These are phyloP conservation scores for Leccinum subgranulosum DNA, from an alignment of 768 basidiomycete species.

Conservation along the genomic window DNA sequence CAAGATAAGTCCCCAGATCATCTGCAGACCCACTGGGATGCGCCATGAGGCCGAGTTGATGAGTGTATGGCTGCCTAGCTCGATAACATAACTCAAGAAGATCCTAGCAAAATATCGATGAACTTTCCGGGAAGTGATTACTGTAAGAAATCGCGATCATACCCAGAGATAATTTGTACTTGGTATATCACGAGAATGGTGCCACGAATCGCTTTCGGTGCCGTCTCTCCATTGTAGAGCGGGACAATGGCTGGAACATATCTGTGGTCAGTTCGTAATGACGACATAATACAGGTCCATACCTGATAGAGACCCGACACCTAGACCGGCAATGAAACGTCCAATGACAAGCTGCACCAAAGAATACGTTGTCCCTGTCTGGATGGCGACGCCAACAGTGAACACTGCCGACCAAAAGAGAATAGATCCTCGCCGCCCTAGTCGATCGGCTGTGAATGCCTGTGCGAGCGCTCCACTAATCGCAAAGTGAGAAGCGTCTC, in stretches of 20 bases:
- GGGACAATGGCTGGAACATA: slow-evolving; percentile 47
- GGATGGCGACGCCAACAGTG: slow-evolving; percentile 64
- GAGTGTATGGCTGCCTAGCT: slow-evolving; percentile 60
- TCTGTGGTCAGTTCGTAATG: not conserved
- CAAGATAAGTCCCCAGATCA: slow-evolving; percentile 64
- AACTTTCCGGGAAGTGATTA: not conserved
- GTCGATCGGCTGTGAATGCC: slow-evolving; percentile 71
- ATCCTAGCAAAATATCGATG: slow-evolving; percentile 39
- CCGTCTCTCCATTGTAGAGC: slow-evolving; percentile 77
- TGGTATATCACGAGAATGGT: slow-evolving; percentile 73
- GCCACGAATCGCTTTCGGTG: slow-evolving; percentile 72
- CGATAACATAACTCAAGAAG: slow-evolving; percentile 69
- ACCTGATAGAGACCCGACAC: slow-evolving; percentile 74
- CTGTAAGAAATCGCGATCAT: slow-evolving; percentile 11
- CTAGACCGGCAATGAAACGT: slow-evolving; percentile 73
- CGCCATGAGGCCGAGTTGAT: slow-evolving; percentile 66
- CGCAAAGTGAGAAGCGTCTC: slow-evolving; percentile 1
- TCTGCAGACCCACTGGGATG: slow-evolving; percentile 70
- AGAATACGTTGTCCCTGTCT: slow-evolving; percentile 60
- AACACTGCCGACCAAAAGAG: slow-evolving; percentile 75
- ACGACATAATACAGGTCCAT: slow-evolving; percentile 7
- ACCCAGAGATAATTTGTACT: slow-evolving; percentile 74
- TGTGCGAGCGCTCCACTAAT: slow-evolving; percentile 60
- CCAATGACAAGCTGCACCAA: slow-evolving; percentile 68
- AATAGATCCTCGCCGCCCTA: slow-evolving; percentile 71